Conservation (phyloP, 2,329 filamentous ascomycete species). For the Pezicula radicicola region DNA sequence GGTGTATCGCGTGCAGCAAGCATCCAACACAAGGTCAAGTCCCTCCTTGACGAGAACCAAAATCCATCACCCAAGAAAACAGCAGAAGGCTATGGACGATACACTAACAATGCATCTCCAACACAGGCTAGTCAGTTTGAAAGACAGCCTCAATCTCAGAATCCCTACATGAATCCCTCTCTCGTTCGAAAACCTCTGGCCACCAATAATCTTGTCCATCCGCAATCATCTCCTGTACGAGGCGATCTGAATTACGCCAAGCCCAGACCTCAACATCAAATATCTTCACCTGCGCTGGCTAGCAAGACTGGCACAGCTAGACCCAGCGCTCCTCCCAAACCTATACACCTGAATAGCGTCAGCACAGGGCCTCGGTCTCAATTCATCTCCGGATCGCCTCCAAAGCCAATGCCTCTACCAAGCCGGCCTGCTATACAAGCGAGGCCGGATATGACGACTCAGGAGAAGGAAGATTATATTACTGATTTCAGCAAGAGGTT, state of each 20-base stretch:
- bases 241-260: constrained; percentile 21
- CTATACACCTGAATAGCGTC: constrained; percentile 56
- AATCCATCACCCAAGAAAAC: constrained; percentile 62
- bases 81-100: constrained; percentile 87
- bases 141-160: constrained; percentile 10
- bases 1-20: constrained; percentile 67
- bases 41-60: constrained; percentile 75
- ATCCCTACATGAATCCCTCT: constrained; percentile 22
- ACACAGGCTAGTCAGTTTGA: constrained; percentile 15
- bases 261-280: constrained; percentile 16
- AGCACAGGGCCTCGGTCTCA: constrained; percentile 32
- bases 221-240: constrained; percentile 16
- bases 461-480: constrained; percentile 64
- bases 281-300: constrained; percentile 18
- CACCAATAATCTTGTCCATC: constrained; percentile 24
- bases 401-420: constrained; percentile 34
- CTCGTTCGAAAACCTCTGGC: constrained; percentile 44
- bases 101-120: constrained; percentile 53
- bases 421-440: constrained; percentile 35
- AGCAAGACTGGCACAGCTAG: constrained; percentile 33
- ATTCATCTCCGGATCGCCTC: constrained; percentile 40
- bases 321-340: constrained; percentile 59
- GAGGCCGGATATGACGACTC: constrained; percentile 50
- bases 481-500: constrained; percentile 78
- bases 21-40: constrained; percentile 90